Evolutionary conservation across 768 basidiomycete genomes (phyloP).

Genomic region (Tremella fuciformis): DNA sequence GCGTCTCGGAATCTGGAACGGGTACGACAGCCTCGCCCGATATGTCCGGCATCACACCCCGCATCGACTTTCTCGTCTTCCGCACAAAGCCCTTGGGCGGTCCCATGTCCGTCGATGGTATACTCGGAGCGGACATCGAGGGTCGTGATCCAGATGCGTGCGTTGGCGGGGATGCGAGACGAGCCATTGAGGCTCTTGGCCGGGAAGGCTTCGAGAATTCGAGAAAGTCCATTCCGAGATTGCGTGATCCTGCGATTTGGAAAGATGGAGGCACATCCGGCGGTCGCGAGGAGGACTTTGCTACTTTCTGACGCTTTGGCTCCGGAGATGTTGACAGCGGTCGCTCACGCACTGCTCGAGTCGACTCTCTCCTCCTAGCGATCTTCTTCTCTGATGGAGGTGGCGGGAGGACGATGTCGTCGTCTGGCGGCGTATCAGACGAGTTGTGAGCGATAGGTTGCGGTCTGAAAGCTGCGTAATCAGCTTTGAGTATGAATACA

Average conservation of each 20-base stretch:
- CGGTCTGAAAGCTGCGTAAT: constrained; percentile 31
- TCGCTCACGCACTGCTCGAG: constrained; percentile 29
- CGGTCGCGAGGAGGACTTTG: not conserved
- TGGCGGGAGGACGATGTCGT: constrained; percentile 29
- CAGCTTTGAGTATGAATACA: not conserved
- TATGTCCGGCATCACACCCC: constrained; percentile 14
- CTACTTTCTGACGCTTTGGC: constrained; percentile 15
- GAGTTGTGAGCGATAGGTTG: constrained; percentile 32
- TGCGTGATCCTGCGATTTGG: not conserved
- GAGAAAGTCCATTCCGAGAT: constrained; percentile 19
- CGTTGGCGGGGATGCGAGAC: constrained; percentile 32
- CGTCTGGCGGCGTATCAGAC: constrained; percentile 38
- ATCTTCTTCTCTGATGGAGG: constrained; percentile 46
- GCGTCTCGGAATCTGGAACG: constrained; percentile 47
- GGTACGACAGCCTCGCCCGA: constrained; percentile 40
- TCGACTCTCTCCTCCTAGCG: constrained; percentile 43
- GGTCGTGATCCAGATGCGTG: constrained; percentile 8
- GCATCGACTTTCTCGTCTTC: constrained; percentile 35
- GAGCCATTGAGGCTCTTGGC: constrained; percentile 20
- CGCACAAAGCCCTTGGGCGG: constrained; percentile 30
- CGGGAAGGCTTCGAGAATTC: constrained; percentile 14
- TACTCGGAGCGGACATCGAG: not conserved
- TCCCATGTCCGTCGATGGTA: constrained; percentile 24
- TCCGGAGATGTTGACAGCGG: constrained; percentile 18
- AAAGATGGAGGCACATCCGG: not conserved